Conservation (phyloP, 768 basidiomycete species). For the Mycena chlorophos region DNA sequence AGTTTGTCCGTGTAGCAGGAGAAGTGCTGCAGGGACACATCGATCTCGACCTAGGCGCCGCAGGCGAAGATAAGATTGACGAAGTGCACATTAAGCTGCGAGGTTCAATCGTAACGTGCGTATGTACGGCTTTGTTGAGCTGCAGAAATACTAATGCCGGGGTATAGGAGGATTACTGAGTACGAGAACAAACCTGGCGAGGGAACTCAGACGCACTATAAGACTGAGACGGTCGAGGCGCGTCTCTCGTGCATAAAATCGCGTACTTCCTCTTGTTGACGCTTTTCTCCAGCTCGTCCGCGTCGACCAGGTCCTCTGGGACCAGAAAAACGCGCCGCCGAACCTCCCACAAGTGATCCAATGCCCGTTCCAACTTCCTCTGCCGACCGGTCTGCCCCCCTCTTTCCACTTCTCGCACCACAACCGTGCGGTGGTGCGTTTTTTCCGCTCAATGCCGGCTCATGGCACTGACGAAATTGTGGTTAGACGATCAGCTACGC, state of each 20-base stretch:
- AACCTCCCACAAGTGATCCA: conserved; percentile 2
- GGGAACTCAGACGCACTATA: conserved; percentile 9
- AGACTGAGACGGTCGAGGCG: conserved; percentile 10
- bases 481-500: conserved; percentile 11
- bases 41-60: conserved; percentile 12
- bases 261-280: neutral
- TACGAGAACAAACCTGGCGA: neutral
- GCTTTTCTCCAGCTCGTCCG: conserved; percentile 4
- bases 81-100: conserved; percentile 18
- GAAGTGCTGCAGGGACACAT: conserved; percentile 17
- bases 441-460: conserved; percentile 13
- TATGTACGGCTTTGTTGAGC: neutral
- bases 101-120: conserved; percentile 21
- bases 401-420: conserved; percentile 10
- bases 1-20: conserved; percentile 20
- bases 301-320: conserved; percentile 15
- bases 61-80: conserved; percentile 16
- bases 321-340: conserved; percentile 10
- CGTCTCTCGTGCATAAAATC: neutral
- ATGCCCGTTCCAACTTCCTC: conserved; percentile 16
- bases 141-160: neutral
- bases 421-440: conserved; percentile 7
- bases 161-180: conserved; percentile 12
- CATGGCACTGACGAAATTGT: conserved; percentile 1
- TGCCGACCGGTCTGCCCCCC: conserved; percentile 13